Conservation (phyloP, 352 stramenopile species). For the Globisporangium okanoganense region DNA sequence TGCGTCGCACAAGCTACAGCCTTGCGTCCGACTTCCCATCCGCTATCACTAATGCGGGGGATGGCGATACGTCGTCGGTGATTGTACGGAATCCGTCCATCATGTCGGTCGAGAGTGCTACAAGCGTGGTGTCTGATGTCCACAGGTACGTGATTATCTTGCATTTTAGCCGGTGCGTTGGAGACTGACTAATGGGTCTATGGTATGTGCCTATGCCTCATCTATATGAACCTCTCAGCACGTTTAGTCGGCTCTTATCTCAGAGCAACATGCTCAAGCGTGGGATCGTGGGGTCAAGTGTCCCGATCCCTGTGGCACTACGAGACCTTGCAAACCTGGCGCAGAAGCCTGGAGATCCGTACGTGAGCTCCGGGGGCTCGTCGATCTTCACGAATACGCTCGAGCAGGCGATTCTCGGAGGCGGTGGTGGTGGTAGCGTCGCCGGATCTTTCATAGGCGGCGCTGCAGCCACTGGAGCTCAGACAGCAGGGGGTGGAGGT, state of each 20-base stretch:
- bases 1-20: slow-evolving; percentile 14
- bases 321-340: slow-evolving; percentile 24
- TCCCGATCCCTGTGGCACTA: slow-evolving; percentile 22
- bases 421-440: slow-evolving; percentile 10
- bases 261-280: slow-evolving; percentile 61
- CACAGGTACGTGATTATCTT: slow-evolving; percentile 13
- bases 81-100: slow-evolving; percentile 16
- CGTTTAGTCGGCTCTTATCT: slow-evolving; percentile 55
- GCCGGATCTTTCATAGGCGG: slow-evolving; percentile 10
- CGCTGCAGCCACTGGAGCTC: background rate
- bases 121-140: slow-evolving; percentile 30
- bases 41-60: slow-evolving; percentile 4
- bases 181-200: background rate
- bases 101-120: slow-evolving; percentile 33
- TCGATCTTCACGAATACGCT: slow-evolving; percentile 45
- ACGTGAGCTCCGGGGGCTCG: slow-evolving; percentile 31
- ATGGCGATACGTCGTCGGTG: slow-evolving; percentile 27
- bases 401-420: slow-evolving; percentile 66
- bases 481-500: slow-evolving; percentile 16
- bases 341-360: slow-evolving; percentile 44
- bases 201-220: background rate
- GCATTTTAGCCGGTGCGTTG: background rate
- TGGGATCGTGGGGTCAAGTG: slow-evolving; percentile 23
- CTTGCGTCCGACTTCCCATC: slow-evolving; percentile 7
- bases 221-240: slow-evolving; percentile 19